A percentile compares a stretch with the other conserved stretches of the same genome.
Evolutionary conservation across 495 filamentous ascomycete species (phyloP).

Genomic region (Penicillium herquei): DNA sequence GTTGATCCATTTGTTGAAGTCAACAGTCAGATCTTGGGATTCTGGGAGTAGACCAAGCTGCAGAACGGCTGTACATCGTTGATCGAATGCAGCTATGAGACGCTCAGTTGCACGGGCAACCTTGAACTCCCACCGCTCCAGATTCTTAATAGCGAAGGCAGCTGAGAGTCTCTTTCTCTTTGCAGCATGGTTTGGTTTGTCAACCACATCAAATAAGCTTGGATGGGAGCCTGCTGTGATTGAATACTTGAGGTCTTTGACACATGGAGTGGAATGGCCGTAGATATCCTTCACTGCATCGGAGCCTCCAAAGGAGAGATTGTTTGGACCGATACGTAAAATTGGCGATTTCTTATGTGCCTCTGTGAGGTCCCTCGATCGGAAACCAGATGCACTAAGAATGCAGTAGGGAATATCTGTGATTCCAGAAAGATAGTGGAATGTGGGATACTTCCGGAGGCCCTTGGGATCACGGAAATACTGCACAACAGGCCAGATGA

Average conservation of each 20-base stretch:
- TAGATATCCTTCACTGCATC: constrained; percentile 50
- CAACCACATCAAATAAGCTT: no score
- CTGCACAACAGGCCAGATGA: constrained; percentile 19
- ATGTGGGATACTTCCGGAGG: constrained; percentile 40
- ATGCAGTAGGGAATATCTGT: constrained; percentile 35
- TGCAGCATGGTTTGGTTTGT: no score
- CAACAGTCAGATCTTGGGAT: no score
- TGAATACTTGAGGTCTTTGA: constrained; percentile 44
- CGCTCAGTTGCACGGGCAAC: no score
- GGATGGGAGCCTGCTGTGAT: constrained; percentile 31
- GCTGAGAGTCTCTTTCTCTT: no score
- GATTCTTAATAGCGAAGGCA: no score
- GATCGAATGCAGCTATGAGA: no score
- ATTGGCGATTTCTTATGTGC: constrained; percentile 37
- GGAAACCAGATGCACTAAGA: constrained; percentile 18
- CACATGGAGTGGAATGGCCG: constrained; percentile 43
- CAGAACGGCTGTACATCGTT: no score
- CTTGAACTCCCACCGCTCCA: no score
- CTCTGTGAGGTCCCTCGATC: constrained; percentile 30
- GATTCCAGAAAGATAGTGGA: constrained; percentile 32
- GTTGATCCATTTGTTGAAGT: no score
- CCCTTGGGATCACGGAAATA: constrained; percentile 41
- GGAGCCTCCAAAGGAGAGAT: constrained; percentile 37
- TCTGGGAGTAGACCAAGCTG: no score
- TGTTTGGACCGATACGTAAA: constrained; percentile 47